Conservation (phyloP, 225 moss, liverwort and hornwort genomes). For the Bryoerythrophyllum caledonicum region DNA sequence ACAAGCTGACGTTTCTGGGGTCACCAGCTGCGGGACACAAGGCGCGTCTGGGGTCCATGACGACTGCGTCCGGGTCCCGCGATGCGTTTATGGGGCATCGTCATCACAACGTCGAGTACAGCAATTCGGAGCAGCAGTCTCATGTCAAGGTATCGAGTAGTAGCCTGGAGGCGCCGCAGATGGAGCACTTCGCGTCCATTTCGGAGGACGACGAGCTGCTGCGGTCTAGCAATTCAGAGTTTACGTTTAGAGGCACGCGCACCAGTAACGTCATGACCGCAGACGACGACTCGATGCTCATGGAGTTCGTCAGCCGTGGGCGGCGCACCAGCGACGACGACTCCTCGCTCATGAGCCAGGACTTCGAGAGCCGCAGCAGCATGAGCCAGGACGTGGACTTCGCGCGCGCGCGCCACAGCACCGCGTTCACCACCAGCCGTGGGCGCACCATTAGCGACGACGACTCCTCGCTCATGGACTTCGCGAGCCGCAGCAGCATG, state of each 20-base stretch:
- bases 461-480: slow-evolving; percentile 14
- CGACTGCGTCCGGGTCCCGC: background rate
- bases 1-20: slow-evolving; percentile 30
- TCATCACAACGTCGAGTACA: background rate
- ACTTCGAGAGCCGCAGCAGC: background rate
- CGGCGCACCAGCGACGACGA: slow-evolving; percentile 26
- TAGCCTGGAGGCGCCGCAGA: slow-evolving; percentile 13
- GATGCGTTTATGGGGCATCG: slow-evolving; percentile 3
- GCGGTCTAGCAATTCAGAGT: background rate
- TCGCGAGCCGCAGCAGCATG: background rate
- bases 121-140: background rate
- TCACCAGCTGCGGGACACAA: background rate
- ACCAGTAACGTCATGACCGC: slow-evolving; percentile 12
- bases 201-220: slow-evolving; percentile 1
- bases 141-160: background rate
- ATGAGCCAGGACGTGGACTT: background rate
- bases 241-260: slow-evolving; percentile 3
- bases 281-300: slow-evolving; percentile 13
- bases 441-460: slow-evolving; percentile 27
- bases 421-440: background rate
- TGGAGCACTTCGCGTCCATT: background rate
- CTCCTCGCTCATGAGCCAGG: background rate
- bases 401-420: slow-evolving; percentile 37
- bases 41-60: background rate
- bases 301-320: slow-evolving; percentile 1